Conservation (phyloP, 352 stramenopile species). For the Globisporangium canariense region DNA sequence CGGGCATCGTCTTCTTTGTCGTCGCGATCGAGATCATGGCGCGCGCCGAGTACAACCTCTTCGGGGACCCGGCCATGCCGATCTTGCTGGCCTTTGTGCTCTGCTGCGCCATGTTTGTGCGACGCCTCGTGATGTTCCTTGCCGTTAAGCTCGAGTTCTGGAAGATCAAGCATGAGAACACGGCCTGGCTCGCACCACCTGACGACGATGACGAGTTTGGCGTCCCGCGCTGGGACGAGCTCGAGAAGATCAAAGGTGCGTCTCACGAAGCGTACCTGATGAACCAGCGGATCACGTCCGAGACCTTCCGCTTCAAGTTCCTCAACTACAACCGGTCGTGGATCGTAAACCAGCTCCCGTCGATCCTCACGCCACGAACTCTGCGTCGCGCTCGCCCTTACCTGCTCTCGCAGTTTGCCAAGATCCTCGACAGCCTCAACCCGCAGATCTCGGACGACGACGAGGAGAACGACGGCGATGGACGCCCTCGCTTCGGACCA, state of each 20-base stretch:
- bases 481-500: slow-evolving; percentile 80
- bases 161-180: slow-evolving; percentile 96
- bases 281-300: slow-evolving; percentile 95
- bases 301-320: slow-evolving; percentile 98
- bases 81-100: slow-evolving; percentile 80
- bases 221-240: slow-evolving; percentile 89
- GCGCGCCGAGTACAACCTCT: slow-evolving; percentile 93
- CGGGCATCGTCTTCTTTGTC: slow-evolving; percentile 94
- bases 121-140: slow-evolving; percentile 74
- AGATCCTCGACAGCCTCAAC: slow-evolving; percentile 95
- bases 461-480: slow-evolving; percentile 80
- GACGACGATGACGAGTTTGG: slow-evolving; percentile 92
- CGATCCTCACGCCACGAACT: slow-evolving; percentile 93
- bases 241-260: slow-evolving; percentile 91
- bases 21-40: slow-evolving; percentile 96
- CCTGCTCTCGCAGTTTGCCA: slow-evolving; percentile 94
- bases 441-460: slow-evolving; percentile 93
- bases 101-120: slow-evolving; percentile 52
- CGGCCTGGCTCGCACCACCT: slow-evolving; percentile 87
- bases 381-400: slow-evolving; percentile 90
- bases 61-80: slow-evolving; percentile 91
- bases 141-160: slow-evolving; percentile 90
- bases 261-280: slow-evolving; percentile 95
- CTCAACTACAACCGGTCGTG: slow-evolving; percentile 97
- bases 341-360: slow-evolving; percentile 94